Base-by-base conservation (phyloP, 192 early-diverging fungal species). In the Entomortierella chlamydospora region DNA sequence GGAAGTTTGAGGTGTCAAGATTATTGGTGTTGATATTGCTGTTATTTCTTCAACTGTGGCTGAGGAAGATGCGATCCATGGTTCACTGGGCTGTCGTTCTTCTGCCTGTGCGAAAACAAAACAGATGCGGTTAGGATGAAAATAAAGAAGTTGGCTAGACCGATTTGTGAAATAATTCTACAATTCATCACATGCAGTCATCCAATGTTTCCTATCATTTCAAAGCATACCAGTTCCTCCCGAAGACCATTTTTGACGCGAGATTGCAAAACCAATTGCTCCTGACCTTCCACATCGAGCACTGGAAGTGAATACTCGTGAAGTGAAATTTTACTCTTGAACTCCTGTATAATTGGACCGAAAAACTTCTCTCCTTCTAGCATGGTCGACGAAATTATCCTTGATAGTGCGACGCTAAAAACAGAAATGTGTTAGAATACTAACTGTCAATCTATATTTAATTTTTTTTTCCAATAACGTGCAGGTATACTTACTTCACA, bases 201-300 rank as follows among this genome's bases (percentile, higher is more conserved):
- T 51, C n/a, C 50, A 51, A 51, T 51, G 50, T 51, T 51, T 51
- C 50, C n/a, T 51, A 51, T 51, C 50, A 51, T 51, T 51, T 51
- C 50, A 51, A 51, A n/a, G 50, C 50, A 51, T 51, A 51, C 50
- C n/a, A 51, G 50, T 51, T 51, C 50, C 50, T 51, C 50, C 5
- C n/a, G 50, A 51, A 51, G n/a, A 51, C 50, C 50, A 51, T 51
- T 51, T 51, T 51, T 51, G 23, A 51, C 50, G n/a, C 50, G 50
- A 51, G 50, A 51, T 51, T 51, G 50, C 50, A 51, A 51, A 51
- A 51, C 50, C 50, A 51, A 51, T 51, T n/a, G 50, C 50, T 51
- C 50, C 18, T 51, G 50, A 51, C 50, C 50, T 51, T 51, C 50
- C 50, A 51, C n/a, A n/a, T n/a, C n/a, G n/a, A n/a, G n/a, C n/a